Evolutionary conservation across 164 flowering plant species (phyloP).

Genomic region (Vitis rupestris): DNA sequence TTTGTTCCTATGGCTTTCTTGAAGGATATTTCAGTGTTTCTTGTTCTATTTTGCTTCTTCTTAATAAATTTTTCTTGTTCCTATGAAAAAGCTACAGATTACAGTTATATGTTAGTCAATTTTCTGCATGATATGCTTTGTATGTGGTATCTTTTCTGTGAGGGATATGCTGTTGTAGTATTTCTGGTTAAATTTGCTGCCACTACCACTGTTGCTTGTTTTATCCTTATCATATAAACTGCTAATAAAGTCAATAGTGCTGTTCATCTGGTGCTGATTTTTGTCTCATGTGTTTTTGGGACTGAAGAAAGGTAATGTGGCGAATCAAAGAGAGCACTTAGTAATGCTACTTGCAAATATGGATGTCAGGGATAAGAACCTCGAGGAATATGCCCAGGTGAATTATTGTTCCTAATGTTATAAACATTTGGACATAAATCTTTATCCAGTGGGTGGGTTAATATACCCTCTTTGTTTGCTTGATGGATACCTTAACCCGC

Average conservation of each 20-base stretch:
- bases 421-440: no score
- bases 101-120: no score
- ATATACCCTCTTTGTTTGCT: neutral
- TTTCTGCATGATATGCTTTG: neutral
- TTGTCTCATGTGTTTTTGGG: slow-evolving; percentile 6
- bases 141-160: neutral
- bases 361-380: slow-evolving; percentile 48
- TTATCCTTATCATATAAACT: neutral
- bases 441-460: neutral
- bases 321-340: slow-evolving; percentile 97
- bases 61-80: no score
- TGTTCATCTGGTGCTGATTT: neutral
- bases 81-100: no score
- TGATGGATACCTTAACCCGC: neutral
- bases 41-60: no score
- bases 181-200: neutral
- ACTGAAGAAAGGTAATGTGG: slow-evolving; percentile 93
- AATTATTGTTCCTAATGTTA: neutral
- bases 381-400: slow-evolving; percentile 48
- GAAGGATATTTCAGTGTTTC: no score
- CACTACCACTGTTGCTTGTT: neutral
- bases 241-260: neutral
- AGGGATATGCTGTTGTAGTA: neutral
- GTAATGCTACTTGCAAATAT: slow-evolving; percentile 91
- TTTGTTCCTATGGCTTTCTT: no score